These are phyloP conservation scores for Polysphondylium violaceum DNA, from an alignment of 78 protist species.

Conservation along the genomic window DNA sequence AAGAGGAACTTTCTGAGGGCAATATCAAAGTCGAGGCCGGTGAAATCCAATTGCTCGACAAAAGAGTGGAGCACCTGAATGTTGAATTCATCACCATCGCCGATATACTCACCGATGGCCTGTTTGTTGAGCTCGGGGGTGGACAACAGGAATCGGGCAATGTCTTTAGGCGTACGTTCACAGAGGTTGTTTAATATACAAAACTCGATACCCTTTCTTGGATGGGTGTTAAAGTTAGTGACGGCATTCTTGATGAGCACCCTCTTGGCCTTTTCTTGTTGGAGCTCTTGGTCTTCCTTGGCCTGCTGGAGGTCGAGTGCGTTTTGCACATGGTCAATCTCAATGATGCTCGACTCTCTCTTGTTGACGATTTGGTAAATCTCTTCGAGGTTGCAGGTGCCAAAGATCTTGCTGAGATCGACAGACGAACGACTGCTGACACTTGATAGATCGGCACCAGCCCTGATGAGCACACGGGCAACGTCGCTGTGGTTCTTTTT, in stretches of 20 bases:
- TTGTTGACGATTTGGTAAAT: slow-evolving; percentile 45
- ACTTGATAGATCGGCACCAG: slow-evolving; percentile 53
- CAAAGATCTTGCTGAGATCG: slow-evolving; percentile 56
- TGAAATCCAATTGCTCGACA: slow-evolving; percentile 89
- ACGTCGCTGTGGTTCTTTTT: slow-evolving; percentile 67
- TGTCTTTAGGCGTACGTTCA: slow-evolving; percentile 54
- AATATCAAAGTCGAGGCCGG: slow-evolving; percentile 87
- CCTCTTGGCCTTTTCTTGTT: slow-evolving; percentile 8
- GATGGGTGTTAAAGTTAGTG: slow-evolving; percentile 29
- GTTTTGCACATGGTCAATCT: slow-evolving; percentile 3
- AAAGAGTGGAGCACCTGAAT: slow-evolving; percentile 89
- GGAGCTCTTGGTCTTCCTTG: slow-evolving; percentile 26
- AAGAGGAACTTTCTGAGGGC: slow-evolving; percentile 93
- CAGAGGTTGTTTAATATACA: slow-evolving; percentile 17
- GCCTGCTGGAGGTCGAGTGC: slow-evolving; percentile 41
- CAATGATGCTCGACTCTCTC: slow-evolving; percentile 32
- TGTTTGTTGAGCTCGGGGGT: slow-evolving; percentile 44
- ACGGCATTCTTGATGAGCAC: slow-evolving; percentile 42
- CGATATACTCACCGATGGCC: slow-evolving; percentile 76
- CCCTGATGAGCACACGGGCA: slow-evolving; percentile 60
- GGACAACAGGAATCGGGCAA: slow-evolving; percentile 69
- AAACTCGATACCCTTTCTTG: slow-evolving; percentile 74
- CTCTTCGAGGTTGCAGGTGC: slow-evolving; percentile 46
- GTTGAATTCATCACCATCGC: slow-evolving; percentile 80
- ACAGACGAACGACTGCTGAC: slow-evolving; percentile 29